Evolutionary conservation across 1,139 yeast genomes (phyloP).

Genomic region (Candida smagusa): DNA sequence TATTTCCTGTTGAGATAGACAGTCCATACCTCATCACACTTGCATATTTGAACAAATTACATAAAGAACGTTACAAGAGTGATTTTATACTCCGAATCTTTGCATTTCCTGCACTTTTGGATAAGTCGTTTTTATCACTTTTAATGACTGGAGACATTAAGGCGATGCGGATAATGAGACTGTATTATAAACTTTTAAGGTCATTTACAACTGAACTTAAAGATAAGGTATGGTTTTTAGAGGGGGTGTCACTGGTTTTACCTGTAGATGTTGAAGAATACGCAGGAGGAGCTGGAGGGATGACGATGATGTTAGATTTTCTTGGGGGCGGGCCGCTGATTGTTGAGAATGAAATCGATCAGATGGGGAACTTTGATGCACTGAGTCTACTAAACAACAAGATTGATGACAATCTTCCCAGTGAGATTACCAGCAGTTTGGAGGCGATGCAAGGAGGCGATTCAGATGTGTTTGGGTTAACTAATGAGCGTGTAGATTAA

Average conservation of each 20-base stretch:
- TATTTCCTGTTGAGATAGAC: constrained; percentile 78
- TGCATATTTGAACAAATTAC: constrained; percentile 81
- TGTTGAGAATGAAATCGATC: constrained; percentile 32
- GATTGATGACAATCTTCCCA: constrained; percentile 53
- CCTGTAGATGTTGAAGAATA: constrained; percentile 84
- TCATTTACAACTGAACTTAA: constrained; percentile 83
- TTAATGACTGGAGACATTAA: constrained; percentile 80
- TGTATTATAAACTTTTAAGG: constrained; percentile 77
- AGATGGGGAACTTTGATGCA: constrained; percentile 45
- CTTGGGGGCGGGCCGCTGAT: constrained; percentile 68
- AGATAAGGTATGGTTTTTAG: constrained; percentile 89
- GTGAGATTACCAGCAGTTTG: constrained; percentile 49
- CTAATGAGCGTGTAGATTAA: background rate
- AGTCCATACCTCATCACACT: constrained; percentile 85
- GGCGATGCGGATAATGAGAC: constrained; percentile 87
- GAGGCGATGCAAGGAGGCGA: constrained; percentile 48
- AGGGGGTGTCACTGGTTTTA: constrained; percentile 83
- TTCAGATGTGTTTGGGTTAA: constrained; percentile 12
- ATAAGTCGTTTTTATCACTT: constrained; percentile 69
- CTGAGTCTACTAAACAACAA: constrained; percentile 40
- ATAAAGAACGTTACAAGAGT: constrained; percentile 75
- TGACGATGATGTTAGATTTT: constrained; percentile 88
- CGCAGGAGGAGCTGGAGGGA: constrained; percentile 80
- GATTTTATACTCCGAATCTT: constrained; percentile 85
- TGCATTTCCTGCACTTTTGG: constrained; percentile 90